Percentiles rank a stretch among this genome's conserved stretches.
Conservation (phyloP, 495 filamentous ascomycete genomes). For the Cercophora sp. region DNA sequence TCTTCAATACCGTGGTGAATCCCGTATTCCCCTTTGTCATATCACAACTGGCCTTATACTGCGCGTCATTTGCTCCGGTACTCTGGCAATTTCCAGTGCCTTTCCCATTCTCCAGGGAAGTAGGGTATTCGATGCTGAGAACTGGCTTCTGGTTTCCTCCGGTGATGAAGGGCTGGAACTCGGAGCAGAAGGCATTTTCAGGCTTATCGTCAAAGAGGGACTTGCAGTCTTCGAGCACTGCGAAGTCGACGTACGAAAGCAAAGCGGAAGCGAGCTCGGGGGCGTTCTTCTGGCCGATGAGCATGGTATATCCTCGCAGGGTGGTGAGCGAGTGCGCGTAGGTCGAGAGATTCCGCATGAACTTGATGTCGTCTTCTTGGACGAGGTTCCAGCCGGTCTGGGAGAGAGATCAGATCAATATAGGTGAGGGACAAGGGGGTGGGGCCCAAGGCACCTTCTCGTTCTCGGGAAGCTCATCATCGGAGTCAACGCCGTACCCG, state of each 20-base stretch:
- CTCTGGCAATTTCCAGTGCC: neutral
- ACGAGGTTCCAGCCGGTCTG: constrained; percentile 15
- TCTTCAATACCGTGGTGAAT: constrained; percentile 3
- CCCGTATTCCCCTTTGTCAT: neutral
- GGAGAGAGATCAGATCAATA: too few species aligned
- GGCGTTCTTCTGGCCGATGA: constrained; percentile 7
- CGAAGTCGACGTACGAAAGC: neutral
- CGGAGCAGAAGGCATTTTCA: neutral
- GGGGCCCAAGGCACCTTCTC: too few species aligned
- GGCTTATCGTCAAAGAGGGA: constrained; percentile 29
- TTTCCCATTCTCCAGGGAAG: neutral
- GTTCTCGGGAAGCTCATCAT: neutral
- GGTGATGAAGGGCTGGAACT: neutral
- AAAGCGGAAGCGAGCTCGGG: neutral
- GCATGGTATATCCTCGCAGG: constrained; percentile 17
- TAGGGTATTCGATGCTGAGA: constrained; percentile 1
- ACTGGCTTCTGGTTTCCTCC: neutral
- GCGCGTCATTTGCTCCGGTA: neutral
- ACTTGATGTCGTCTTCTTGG: neutral
- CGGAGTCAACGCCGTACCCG: neutral
- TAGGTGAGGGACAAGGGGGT: too few species aligned
- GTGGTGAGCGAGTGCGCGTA: constrained; percentile 29
- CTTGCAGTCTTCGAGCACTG: constrained; percentile 4
- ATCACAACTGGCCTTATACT: neutral
- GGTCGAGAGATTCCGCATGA: neutral